phyloP scores from a whole-genome alignment of 306 rosid genomes.

The Pyrus bretschneideri region DNA sequence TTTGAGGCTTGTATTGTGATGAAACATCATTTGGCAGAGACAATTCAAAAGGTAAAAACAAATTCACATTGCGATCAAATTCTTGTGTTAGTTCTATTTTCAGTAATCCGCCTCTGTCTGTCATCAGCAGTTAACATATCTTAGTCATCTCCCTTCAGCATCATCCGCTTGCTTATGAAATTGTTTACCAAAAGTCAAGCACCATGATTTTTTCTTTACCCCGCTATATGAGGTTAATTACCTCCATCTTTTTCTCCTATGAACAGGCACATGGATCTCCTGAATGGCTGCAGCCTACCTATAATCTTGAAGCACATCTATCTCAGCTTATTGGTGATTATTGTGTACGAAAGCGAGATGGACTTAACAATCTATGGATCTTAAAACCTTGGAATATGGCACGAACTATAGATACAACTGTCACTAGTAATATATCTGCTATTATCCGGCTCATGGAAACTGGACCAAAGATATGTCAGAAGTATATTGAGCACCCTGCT shows the following conservation, averaged over 20 bases:
- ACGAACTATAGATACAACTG: conserved; percentile 89
- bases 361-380: conserved; percentile 76
- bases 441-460: conserved; percentile 91
- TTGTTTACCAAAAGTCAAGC: not conserved
- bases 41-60: conserved; percentile 71
- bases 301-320: conserved; percentile 79
- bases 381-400: conserved; percentile 99
- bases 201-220: not conserved
- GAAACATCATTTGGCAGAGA: conserved; percentile 96
- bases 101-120: not conserved
- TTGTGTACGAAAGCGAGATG: conserved; percentile 58
- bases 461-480: conserved; percentile 96
- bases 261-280: conserved; percentile 78
- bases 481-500: conserved; percentile 88
- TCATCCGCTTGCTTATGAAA: not conserved
- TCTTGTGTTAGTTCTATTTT: not conserved
- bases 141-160: not conserved
- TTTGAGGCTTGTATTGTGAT: conserved; percentile 93
- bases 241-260: not conserved
- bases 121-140: not conserved
- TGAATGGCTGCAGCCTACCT: conserved; percentile 90
- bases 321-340: conserved; percentile 87
- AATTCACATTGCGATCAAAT: conserved; percentile 4
- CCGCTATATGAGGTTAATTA: not conserved
- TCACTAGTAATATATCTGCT: conserved; percentile 68